These are phyloP conservation scores for Pseudoturritis turrita DNA, from an alignment of 345 rosid genomes.

Conservation along the genomic window DNA sequence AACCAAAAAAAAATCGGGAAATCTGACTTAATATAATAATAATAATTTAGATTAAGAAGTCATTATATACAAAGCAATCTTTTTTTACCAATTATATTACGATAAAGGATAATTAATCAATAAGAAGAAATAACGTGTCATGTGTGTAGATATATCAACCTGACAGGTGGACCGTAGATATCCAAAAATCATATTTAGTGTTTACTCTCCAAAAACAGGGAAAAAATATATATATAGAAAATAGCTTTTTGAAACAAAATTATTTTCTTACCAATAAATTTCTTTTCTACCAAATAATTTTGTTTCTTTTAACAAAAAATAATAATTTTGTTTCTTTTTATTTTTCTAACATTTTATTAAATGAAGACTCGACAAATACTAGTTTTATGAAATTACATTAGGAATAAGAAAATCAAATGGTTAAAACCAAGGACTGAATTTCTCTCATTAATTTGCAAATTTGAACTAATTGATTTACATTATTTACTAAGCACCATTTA, in stretches of 20 bases:
- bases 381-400: no score
- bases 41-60: not conserved
- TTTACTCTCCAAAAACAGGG: no score
- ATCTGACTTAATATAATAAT: not conserved
- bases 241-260: not conserved
- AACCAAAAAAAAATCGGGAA: not conserved
- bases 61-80: not conserved
- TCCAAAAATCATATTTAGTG: not conserved
- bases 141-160: not conserved
- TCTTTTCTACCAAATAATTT: no score
- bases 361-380: no score
- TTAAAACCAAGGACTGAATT: not conserved
- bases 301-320: no score
- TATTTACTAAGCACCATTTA: conserved; percentile 5
- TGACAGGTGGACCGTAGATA: conserved; percentile 1
- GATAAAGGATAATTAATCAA: not conserved
- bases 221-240: no score
- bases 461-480: not conserved
- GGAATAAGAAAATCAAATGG: no score
- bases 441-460: not conserved
- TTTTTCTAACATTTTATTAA: no score
- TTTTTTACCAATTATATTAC: not conserved
- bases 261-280: no score
- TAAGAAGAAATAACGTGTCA: not conserved
- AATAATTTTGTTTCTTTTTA: no score